These are phyloP conservation scores for Geosmithia flava DNA, from an alignment of 2,329 filamentous ascomycete species.

Conservation along the genomic window DNA sequence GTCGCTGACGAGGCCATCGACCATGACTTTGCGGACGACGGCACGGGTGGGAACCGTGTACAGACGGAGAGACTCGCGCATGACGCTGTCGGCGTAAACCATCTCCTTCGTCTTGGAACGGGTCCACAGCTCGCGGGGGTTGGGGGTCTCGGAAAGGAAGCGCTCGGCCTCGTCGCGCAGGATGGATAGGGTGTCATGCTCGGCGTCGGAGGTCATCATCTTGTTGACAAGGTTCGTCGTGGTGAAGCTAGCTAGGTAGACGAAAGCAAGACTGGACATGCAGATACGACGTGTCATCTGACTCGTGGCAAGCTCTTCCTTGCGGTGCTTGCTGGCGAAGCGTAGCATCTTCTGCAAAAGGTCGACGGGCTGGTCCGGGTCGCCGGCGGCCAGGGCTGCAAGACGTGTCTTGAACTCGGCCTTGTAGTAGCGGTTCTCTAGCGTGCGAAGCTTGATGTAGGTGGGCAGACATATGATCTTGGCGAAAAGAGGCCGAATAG, in stretches of 20 bases:
- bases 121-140: slow-evolving; percentile 18
- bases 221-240: slow-evolving; percentile 26
- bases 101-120: slow-evolving; percentile 22
- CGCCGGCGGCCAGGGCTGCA: slow-evolving; percentile 5
- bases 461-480: slow-evolving; percentile 10
- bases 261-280: slow-evolving; percentile 21
- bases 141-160: slow-evolving; percentile 11
- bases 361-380: slow-evolving; percentile 18
- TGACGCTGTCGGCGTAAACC: slow-evolving; percentile 24
- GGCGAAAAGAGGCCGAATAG: slow-evolving; percentile 18
- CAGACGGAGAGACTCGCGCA: slow-evolving; percentile 24
- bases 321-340: slow-evolving; percentile 22
- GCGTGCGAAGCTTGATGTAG: slow-evolving; percentile 9
- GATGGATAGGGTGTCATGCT: slow-evolving; percentile 21
- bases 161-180: slow-evolving; percentile 23
- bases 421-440: slow-evolving; percentile 11
- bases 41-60: slow-evolving; percentile 8
- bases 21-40: slow-evolving; percentile 12
- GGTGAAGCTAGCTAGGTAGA: slow-evolving; percentile 26
- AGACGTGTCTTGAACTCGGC: slow-evolving; percentile 11
- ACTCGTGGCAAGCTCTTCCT: slow-evolving; percentile 17
- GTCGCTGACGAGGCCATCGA: slow-evolving; percentile 15
- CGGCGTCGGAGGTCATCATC: slow-evolving; percentile 19
- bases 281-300: slow-evolving; percentile 17
- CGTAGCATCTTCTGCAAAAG: slow-evolving; percentile 29